Percentiles rank a stretch among this genome's conserved stretches.
phyloP scores from a whole-genome alignment of 164 flowering plant species.

The Piper longum region DNA sequence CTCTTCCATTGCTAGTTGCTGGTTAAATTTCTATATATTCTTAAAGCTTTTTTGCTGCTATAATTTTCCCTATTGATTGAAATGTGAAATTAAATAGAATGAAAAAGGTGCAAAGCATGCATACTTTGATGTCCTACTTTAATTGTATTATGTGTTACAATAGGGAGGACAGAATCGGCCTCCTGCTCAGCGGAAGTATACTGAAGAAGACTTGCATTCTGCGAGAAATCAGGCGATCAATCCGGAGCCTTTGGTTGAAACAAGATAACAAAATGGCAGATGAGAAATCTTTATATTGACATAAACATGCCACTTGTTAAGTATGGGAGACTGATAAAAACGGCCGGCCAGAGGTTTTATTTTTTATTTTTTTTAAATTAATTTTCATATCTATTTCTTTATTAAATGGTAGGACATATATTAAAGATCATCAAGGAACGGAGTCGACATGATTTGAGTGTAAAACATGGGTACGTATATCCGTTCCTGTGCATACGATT shows the following conservation, averaged over 20 bases:
- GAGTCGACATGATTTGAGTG: neutral
- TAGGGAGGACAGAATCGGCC: neutral
- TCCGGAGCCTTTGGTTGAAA: neutral
- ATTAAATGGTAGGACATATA: neutral
- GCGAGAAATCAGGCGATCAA: neutral
- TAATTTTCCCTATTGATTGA: neutral
- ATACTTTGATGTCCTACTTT: too few relatives aligned
- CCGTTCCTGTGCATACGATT: neutral
- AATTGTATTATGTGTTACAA: neutral
- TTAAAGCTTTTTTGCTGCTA: neutral
- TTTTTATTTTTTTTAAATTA: too few relatives aligned
- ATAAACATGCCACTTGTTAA: neutral
- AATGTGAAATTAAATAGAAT: too few relatives aligned
- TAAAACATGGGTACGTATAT: neutral
- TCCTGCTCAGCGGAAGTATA: neutral
- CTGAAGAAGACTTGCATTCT: too few relatives aligned
- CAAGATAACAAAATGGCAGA: neutral
- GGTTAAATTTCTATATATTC: neutral
- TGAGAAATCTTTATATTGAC: neutral
- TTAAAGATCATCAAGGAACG: neutral
- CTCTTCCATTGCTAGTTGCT: slow-evolving; percentile 1
- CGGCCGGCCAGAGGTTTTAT: neutral
- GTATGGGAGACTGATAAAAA: neutral
- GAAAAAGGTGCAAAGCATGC: too few relatives aligned
- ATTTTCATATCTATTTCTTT: too few relatives aligned